Conservation (phyloP, 768 basidiomycete genomes). For the Lentinula edodes region DNA sequence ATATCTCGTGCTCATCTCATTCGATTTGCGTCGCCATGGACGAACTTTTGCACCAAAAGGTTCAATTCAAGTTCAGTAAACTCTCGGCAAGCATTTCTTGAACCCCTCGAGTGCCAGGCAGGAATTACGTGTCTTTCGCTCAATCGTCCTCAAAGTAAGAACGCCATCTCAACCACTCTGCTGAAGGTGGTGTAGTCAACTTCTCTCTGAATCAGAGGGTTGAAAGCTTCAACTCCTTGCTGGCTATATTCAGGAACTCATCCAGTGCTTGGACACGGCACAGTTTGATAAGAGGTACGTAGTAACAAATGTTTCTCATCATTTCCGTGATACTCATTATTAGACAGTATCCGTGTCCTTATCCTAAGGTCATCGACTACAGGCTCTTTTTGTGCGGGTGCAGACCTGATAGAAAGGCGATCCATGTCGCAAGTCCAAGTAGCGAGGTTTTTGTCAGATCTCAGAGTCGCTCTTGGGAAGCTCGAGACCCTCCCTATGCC, state of each 20-base stretch:
- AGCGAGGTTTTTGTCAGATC: constrained; percentile 67
- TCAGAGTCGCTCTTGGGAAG: constrained; percentile 64
- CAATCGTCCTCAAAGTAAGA: constrained; percentile 78
- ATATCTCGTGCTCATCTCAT: background rate
- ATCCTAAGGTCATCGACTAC: constrained; percentile 74
- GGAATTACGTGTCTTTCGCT: constrained; percentile 74
- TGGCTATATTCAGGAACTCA: constrained; percentile 50
- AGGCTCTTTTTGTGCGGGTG: constrained; percentile 89
- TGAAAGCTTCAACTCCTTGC: constrained; percentile 7
- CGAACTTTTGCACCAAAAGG: background rate
- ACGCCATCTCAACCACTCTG: constrained; percentile 76
- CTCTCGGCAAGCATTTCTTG: constrained; percentile 38
- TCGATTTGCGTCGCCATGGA: background rate
- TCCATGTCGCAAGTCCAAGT: constrained; percentile 76
- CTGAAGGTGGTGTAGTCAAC: constrained; percentile 43
- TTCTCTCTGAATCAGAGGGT: background rate
- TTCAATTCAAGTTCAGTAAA: background rate
- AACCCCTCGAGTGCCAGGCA: constrained; percentile 46
- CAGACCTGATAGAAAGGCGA: constrained; percentile 82
- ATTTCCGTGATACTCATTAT: background rate
- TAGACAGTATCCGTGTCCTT: constrained; percentile 63
- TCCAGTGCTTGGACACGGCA: constrained; percentile 59
- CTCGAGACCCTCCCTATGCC: constrained; percentile 85
- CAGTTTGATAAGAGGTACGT: constrained; percentile 57
- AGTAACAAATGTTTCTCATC: background rate